Conservation (phyloP, 805 yeast species). For the Yarrowia osloensis region DNA sequence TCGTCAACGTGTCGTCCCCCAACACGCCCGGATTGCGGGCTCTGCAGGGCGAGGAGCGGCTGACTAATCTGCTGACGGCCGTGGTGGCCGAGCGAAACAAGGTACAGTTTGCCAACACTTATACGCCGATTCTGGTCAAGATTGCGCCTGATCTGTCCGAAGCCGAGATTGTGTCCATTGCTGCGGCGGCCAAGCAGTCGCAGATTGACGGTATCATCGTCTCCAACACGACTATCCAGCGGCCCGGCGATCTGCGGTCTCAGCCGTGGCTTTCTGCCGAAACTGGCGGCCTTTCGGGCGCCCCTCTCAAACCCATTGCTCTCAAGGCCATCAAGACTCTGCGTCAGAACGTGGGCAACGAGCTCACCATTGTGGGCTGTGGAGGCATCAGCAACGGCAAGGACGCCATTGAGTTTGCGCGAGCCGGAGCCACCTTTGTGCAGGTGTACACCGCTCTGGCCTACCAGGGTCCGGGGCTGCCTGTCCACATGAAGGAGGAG, state of each 20-base stretch:
- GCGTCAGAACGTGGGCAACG: conserved; percentile 73
- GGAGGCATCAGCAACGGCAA: conserved; percentile 89
- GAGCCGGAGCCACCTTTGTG: conserved; percentile 90
- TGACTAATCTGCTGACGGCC: conserved; percentile 63
- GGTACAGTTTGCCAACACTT: conserved; percentile 40
- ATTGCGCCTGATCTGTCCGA: conserved; percentile 91
- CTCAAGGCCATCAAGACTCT: conserved; percentile 69
- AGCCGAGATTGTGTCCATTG: conserved; percentile 78
- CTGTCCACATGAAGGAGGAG: conserved; percentile 60
- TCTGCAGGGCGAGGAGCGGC: conserved; percentile 74
- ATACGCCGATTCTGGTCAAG: conserved; percentile 84
- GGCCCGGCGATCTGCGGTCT: conserved; percentile 67
- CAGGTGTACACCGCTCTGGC: conserved; percentile 89
- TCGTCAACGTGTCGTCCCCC: conserved; percentile 91
- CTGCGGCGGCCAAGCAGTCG: conserved; percentile 72
- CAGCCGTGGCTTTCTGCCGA: conserved; percentile 51
- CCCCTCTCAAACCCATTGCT: conserved; percentile 80
- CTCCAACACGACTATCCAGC: conserved; percentile 86
- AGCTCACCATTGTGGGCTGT: conserved; percentile 82
- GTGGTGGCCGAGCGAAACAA: conserved; percentile 68
- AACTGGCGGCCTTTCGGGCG: conserved; percentile 91
- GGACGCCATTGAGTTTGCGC: conserved; percentile 88
- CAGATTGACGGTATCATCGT: conserved; percentile 88
- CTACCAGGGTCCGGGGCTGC: conserved; percentile 87
- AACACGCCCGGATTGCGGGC: conserved; percentile 94